These are phyloP conservation scores for Edaphochlamys debaryana DNA, from an alignment of 139 green algal species.

Conservation along the genomic window DNA sequence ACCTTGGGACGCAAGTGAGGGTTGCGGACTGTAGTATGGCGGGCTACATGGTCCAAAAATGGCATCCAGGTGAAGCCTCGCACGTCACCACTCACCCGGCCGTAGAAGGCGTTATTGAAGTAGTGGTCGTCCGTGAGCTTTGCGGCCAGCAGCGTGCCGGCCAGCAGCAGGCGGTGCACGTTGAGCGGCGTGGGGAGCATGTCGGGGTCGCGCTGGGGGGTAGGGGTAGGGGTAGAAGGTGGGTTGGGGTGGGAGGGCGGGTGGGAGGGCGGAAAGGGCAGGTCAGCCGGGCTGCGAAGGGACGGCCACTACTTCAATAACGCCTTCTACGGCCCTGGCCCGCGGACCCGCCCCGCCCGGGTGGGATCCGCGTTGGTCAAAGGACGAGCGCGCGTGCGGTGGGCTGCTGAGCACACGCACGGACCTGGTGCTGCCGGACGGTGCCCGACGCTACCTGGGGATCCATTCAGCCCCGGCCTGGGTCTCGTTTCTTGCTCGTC, in stretches of 20 bases:
- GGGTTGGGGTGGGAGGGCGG: background rate
- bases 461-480: too few relatives aligned
- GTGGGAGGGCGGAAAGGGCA: background rate
- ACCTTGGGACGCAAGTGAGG: too few relatives aligned
- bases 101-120: conserved; percentile 87
- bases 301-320: conserved; percentile 88
- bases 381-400: too few relatives aligned
- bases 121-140: conserved; percentile 86
- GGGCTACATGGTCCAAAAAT: too few relatives aligned
- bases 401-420: too few relatives aligned
- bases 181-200: conserved; percentile 68
- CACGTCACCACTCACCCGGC: conserved; percentile 54
- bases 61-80: too few relatives aligned
- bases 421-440: too few relatives aligned
- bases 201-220: conserved; percentile 43
- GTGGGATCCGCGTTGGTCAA: too few relatives aligned
- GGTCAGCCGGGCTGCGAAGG: conserved; percentile 1
- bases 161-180: conserved; percentile 79
- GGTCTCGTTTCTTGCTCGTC: too few relatives aligned
- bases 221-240: background rate
- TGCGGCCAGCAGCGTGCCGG: conserved; percentile 70
- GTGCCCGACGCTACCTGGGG: too few relatives aligned
- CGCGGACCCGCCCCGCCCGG: too few relatives aligned
- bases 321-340: conserved; percentile 70
- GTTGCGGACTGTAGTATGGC: too few relatives aligned